Base-by-base conservation (phyloP, 1,139 yeast species). In the Geotrichum australiense region DNA sequence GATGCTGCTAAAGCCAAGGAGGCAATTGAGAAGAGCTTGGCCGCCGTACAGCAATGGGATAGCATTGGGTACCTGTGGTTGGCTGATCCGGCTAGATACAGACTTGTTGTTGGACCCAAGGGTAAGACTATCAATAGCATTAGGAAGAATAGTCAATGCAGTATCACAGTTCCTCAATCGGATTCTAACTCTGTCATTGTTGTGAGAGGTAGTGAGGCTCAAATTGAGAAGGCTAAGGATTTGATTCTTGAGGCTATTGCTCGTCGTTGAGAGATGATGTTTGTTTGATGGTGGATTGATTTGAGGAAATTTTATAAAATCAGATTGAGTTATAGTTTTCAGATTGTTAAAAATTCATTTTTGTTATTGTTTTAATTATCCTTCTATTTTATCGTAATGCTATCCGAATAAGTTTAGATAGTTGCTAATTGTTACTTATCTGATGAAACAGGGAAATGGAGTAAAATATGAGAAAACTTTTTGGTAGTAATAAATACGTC, bases 51-150 rank as follows among this genome's bases (percentile, higher is more conserved):
- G 50, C 55, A 44, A 61, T 69, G 57, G 43, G 64, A 68, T 41
- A 55, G 65, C 34, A 62, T 62, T 35, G 81, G 74, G 10, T 75
- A 64, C 60, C 53, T 76, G 46, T 72, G 75, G 71, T 57, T 70
- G 27, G 63, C 74, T 23, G 65, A 69, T 39, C 58, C 71, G n/a
- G 55, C 61, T 26, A 59, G 61, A 38, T 73, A 74, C 55, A 73
- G 82, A 46, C 73, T 71, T 60, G 69, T 85, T 39, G 73, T 86
- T 53, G 96, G 96, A 5, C 78, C 86, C 18, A 80, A 76, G 53
- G 96, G 96, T 37, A 63, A 78, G 26, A 78, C 74, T 51, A 71
- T 85, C 54, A 77, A 73, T 55, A 67, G 67, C 50, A 73, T 85
- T 47, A 77, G 94, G 63, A 67, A 66, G 32, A 67, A 71, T 48